Evolutionary conservation across 2,329 filamentous ascomycete species (phyloP).

Genomic region (Chrysosporium keratinophilum): DNA sequence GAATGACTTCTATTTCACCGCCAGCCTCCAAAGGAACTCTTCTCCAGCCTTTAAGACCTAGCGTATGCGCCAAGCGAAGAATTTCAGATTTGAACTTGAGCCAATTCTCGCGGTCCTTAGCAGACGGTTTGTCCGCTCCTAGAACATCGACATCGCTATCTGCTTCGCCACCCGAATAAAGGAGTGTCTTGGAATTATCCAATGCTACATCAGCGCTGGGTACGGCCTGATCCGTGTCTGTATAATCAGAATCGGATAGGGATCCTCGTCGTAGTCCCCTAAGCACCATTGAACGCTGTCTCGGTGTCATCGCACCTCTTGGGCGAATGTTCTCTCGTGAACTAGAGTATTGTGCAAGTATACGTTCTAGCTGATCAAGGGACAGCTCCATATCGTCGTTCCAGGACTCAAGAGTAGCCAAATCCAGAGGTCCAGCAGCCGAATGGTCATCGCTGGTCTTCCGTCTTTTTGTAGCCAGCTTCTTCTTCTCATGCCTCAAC

Average conservation of each 20-base stretch:
- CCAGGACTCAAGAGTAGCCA: neutral
- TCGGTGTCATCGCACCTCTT: conserved; percentile 9
- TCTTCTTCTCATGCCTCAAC: conserved; percentile 68
- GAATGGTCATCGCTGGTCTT: neutral
- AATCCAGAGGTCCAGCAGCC: neutral
- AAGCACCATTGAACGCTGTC: conserved; percentile 21
- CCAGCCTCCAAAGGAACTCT: conserved; percentile 51
- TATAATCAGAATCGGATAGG: conserved; percentile 77
- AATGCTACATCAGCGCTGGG: conserved; percentile 74
- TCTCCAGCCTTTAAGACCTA: conserved; percentile 85
- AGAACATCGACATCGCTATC: conserved; percentile 26
- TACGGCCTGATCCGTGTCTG: conserved; percentile 70
- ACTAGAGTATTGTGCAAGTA: conserved; percentile 40
- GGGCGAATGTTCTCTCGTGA: conserved; percentile 2
- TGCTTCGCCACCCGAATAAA: conserved; percentile 53
- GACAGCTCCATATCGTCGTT: conserved; percentile 59
- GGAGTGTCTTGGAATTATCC: conserved; percentile 82
- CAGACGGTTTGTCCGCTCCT: conserved; percentile 38
- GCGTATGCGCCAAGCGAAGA: conserved; percentile 74
- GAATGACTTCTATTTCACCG: conserved; percentile 36
- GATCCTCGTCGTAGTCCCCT: conserved; percentile 35
- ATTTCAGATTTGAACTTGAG: conserved; percentile 84
- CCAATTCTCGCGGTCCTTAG: conserved; percentile 70
- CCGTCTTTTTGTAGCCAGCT: conserved; percentile 45
- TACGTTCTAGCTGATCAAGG: conserved; percentile 69